Percentiles rank a stretch among this genome's conserved stretches.
Conservation (phyloP, 2,329 filamentous ascomycete species). For the Aspergillus niger region DNA sequence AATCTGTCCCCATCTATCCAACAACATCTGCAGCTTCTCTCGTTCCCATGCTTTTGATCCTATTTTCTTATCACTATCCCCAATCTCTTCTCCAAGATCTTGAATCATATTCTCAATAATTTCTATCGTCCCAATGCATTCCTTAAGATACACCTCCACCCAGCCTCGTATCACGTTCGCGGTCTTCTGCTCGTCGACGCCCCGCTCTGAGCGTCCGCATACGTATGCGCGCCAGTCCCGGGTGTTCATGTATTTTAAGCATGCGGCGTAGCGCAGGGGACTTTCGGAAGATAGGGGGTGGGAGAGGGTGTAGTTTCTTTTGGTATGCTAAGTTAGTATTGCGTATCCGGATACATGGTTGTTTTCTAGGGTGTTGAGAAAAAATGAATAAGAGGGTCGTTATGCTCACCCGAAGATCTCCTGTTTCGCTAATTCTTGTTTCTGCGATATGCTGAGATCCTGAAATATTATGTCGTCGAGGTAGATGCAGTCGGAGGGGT, state of each 20-base stretch:
- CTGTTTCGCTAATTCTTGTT: conserved; percentile 26
- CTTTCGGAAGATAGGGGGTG: neutral
- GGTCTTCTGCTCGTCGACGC: conserved; percentile 24
- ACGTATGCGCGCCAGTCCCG: conserved; percentile 34
- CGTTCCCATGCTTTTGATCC: conserved; percentile 9
- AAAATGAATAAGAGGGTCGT: neutral
- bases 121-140: conserved; percentile 25
- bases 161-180: conserved; percentile 29
- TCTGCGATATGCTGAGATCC: conserved; percentile 23
- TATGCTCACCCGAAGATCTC: conserved; percentile 30
- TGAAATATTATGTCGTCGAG: conserved; percentile 39
- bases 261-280: conserved; percentile 18
- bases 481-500: conserved; percentile 36
- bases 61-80: neutral
- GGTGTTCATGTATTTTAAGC: conserved; percentile 33
- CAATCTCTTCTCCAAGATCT: neutral
- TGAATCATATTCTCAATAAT: conserved; percentile 4
- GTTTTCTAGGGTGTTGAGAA: neutral
- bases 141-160: conserved; percentile 30
- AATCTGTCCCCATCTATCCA: conserved; percentile 39
- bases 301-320: conserved; percentile 33
- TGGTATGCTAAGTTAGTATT: too few relatives aligned
- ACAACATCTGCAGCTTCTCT: conserved; percentile 21
- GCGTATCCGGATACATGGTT: too few relatives aligned
- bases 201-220: conserved; percentile 22